Percentiles rank a stretch among this genome's conserved stretches.
These are phyloP conservation scores for Candida chilensis DNA, from an alignment of 805 yeast species.

Conservation along the genomic window DNA sequence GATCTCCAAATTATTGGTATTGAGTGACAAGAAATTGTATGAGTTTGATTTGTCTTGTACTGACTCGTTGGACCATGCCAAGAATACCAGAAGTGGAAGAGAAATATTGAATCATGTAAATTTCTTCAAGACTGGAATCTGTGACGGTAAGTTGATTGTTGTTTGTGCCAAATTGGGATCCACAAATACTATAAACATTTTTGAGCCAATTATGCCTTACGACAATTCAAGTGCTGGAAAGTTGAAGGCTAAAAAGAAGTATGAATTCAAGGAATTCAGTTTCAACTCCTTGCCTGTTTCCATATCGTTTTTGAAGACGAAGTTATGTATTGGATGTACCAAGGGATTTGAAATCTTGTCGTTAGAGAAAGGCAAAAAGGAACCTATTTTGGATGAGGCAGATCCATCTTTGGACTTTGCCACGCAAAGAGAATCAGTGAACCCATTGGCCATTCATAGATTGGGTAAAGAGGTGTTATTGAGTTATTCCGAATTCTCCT, in stretches of 20 bases:
- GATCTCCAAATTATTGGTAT: constrained; percentile 70
- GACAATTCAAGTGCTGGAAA: constrained; percentile 24
- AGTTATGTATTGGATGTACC: constrained; percentile 90
- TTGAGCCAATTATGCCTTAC: constrained; percentile 81
- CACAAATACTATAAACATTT: constrained; percentile 68
- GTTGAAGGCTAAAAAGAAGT: constrained; percentile 64
- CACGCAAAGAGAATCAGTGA: constrained; percentile 62
- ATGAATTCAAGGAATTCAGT: constrained; percentile 63
- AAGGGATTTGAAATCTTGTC: constrained; percentile 95
- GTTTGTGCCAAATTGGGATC: constrained; percentile 84
- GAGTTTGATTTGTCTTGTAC: constrained; percentile 59
- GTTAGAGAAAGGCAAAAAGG: constrained; percentile 74
- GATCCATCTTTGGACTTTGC: constrained; percentile 96
- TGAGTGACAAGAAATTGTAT: constrained; percentile 74
- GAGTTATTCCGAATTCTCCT: constrained; percentile 88
- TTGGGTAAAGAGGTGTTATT: constrained; percentile 82
- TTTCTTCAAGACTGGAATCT: constrained; percentile 88
- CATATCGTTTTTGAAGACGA: constrained; percentile 80
- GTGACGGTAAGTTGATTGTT: constrained; percentile 80
- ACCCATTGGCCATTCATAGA: constrained; percentile 87
- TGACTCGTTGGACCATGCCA: constrained; percentile 35
- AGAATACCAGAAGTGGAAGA: constrained; percentile 57
- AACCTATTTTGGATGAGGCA: constrained; percentile 92
- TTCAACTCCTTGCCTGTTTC: constrained; percentile 89
- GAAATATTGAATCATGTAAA: constrained; percentile 82